Percentiles rank a stretch among this genome's conserved stretches.
These are phyloP conservation scores for Naegleria fowleri DNA, from an alignment of 208 protist species.

Conservation along the genomic window DNA sequence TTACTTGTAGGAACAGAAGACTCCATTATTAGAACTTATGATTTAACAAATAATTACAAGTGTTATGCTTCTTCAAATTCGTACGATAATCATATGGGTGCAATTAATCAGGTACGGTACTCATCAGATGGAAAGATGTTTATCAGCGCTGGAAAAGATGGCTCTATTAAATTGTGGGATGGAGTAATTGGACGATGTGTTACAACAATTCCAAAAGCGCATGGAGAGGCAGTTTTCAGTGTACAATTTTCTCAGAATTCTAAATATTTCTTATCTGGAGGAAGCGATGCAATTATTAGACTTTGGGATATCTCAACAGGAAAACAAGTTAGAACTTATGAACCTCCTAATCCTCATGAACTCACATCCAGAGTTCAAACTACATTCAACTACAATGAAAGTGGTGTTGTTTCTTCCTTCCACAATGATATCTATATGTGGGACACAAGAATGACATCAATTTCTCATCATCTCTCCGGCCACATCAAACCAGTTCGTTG, in stretches of 20 bases:
- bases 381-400: constrained; percentile 42
- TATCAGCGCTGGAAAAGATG: constrained; percentile 42
- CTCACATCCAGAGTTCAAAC: constrained; percentile 35
- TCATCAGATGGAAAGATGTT: constrained; percentile 42
- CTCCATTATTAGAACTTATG: constrained; percentile 42
- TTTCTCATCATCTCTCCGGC: constrained; percentile 37
- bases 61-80: constrained; percentile 29
- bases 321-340: constrained; percentile 18
- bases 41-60: constrained; percentile 40
- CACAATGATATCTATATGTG: constrained; percentile 30
- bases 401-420: constrained; percentile 35
- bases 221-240: constrained; percentile 29
- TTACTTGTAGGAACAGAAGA: constrained; percentile 47
- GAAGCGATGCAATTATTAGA: constrained; percentile 37
- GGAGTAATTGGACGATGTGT: constrained; percentile 36
- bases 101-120: constrained; percentile 41
- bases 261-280: constrained; percentile 43
- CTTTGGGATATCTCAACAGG: constrained; percentile 47
- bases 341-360: not conserved
- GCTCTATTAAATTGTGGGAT: constrained; percentile 48
- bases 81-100: constrained; percentile 39
- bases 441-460: constrained; percentile 31
- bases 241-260: constrained; percentile 40
- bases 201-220: constrained; percentile 35
- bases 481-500: constrained; percentile 40